Base-by-base conservation (phyloP, 805 yeast species). In the Suhomyces vadensis region DNA sequence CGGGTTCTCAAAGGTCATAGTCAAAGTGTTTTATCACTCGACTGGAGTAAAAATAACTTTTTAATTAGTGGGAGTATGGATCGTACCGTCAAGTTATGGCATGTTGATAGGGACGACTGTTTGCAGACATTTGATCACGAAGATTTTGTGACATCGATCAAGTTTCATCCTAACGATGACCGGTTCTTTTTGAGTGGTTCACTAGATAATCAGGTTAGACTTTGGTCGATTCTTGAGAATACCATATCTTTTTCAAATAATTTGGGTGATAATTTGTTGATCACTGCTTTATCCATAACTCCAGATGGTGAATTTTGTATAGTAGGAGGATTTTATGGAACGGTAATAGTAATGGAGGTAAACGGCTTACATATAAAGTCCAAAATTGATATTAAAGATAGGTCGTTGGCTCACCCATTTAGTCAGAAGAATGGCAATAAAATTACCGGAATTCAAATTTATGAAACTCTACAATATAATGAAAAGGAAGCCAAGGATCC, bases 11-110 rank as follows among this genome's bases (percentile, higher is more conserved):
- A 60, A 33, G 94, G 87, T 13, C 97, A 92, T 62, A 63, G 77
- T 0, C 78, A 77, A 37, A 85, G 88, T 46, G 74, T 92, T 11
- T 61, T 88, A n/a, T 79, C 86, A 8, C 57, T 91, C 25, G 87
- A 87, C 55, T 91, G 97, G 97, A 85, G 95, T 41, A 84, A 83
- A 54, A 90, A 89, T 64, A 84, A 84, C 58, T 91, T 91, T 53
- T 60, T 92, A 23, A 60, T 89, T 1, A 75, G 94, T 0, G 83
- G 94, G 3, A 85, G 95, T 1, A 85, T 87, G 84, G 98, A 91
- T 64, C 77, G 79, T 50, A 84, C 95, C 0, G 95, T 82, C 2
- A 78, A 79, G 50, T 66, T 91, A 37, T 91, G 97, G 97, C 95
- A 91, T 61, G 77, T 85, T 9, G 87, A 86, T 31, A 73, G 91